Conservation (phyloP, 1,139 yeast species). For the Geotrichum fermentans region DNA sequence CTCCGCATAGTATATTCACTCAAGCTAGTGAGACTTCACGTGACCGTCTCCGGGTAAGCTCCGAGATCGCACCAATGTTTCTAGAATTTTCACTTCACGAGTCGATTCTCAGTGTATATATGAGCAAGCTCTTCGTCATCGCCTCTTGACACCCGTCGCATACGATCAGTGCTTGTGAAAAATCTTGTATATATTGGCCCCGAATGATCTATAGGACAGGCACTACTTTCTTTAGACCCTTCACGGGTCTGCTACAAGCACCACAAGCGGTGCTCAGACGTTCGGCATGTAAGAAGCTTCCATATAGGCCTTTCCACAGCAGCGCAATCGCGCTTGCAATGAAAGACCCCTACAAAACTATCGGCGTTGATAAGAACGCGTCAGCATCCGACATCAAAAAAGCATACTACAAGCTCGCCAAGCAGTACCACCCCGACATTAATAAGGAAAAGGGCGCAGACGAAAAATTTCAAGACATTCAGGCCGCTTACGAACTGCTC, state of each 20-base stretch:
- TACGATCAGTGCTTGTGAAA: too few relatives aligned
- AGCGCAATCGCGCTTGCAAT: conserved; percentile 23
- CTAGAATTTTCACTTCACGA: too few relatives aligned
- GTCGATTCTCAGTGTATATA: too few relatives aligned
- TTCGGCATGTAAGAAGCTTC: not conserved
- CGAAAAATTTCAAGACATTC: conserved; percentile 82
- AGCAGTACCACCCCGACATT: conserved; percentile 92
- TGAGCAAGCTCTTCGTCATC: too few relatives aligned
- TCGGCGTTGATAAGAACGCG: conserved; percentile 73
- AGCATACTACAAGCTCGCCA: conserved; percentile 89
- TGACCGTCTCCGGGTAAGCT: too few relatives aligned
- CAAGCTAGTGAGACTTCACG: too few relatives aligned
- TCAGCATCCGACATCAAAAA: conserved; percentile 82
- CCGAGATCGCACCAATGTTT: too few relatives aligned
- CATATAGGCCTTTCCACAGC: conserved; percentile 5
- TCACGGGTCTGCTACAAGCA: not conserved
- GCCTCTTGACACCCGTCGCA: too few relatives aligned
- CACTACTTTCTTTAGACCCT: not conserved
- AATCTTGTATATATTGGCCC: too few relatives aligned
- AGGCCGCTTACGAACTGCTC: conserved; percentile 88
- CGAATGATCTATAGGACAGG: not conserved
- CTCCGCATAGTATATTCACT: too few relatives aligned
- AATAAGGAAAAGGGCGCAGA: conserved; percentile 89
- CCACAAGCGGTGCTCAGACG: too few relatives aligned
- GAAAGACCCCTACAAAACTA: conserved; percentile 74